Evolutionary conservation across 176 grass and related monocot species (phyloP), one percentile per base, ranked within the genome.

Genomic region (Alloteropsis semialata): DNA sequence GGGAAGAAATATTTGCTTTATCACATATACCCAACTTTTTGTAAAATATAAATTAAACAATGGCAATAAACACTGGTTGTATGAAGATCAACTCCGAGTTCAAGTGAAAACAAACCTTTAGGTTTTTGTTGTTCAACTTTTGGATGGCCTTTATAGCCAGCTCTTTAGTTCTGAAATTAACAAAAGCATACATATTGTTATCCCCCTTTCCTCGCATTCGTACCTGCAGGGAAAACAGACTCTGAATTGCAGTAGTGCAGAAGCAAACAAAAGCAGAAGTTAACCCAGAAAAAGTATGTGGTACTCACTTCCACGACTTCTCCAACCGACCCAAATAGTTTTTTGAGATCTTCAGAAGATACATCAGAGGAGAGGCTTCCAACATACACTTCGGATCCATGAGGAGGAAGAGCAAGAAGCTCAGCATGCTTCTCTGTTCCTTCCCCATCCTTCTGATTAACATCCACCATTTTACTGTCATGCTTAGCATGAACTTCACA

Each of bases 241-340:
- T 82, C 25, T 76, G 50, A 67, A 53, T 62, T 49, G 79, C 70
- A 88, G n/a, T n/a, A 88, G n/a, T n/a, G n/a, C n/a, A n/a, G 11
- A 44, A 55, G 25, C 61, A 82, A 74, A 82, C 24, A 38, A 46
- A 81, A 49, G 10, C n/a, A 72, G 46, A 89, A 57, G 24, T 50
- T 53, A 89, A 84, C 16, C 51, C 14, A 72, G 50, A 72, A 22
- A 59, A 53, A 81, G 62, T 80, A 67, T 41, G 34, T 17, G 53
- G 71, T 76, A 90, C 92, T 90, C 75, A 98, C 96, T 90, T 98
- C 96, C n/a, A 81, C 75, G 33, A 98, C 92, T 61, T 98, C 92
- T 86, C 92, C 96, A 85, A 86, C 81, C 27, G 89, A 68, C 69
- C 93, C 85, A 39, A 93, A 98, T 71, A 98, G 85, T 67, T 29